A percentile compares a stretch with the other conserved stretches of the same genome.
These are phyloP conservation scores for Aphanomyces cochlioides DNA, from an alignment of 352 stramenopile species.

Conservation along the genomic window DNA sequence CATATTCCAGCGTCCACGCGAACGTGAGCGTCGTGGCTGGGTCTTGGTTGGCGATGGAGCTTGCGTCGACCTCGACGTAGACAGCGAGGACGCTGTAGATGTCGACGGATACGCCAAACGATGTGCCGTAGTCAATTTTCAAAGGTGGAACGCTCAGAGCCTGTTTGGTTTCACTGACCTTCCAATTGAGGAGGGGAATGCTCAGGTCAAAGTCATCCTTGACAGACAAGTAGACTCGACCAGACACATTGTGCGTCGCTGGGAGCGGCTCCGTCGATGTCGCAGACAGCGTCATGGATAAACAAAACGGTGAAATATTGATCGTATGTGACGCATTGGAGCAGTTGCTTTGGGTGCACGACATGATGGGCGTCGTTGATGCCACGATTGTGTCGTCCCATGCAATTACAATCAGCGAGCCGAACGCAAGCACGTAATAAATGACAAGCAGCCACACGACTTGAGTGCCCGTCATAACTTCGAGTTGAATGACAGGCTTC, in stretches of 20 bases:
- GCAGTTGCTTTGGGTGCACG: background rate
- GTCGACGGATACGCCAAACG: constrained; percentile 10
- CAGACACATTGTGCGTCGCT: background rate
- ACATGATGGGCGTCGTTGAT: background rate
- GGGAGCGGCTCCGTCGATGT: background rate
- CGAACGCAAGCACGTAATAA: constrained; percentile 23
- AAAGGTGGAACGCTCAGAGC: too few relatives aligned
- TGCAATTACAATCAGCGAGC: constrained; percentile 6
- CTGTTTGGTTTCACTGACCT: background rate
- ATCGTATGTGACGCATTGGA: background rate
- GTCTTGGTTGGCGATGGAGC: background rate
- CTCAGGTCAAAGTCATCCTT: background rate
- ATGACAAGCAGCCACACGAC: constrained; percentile 8
- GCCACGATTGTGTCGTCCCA: background rate
- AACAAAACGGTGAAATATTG: background rate
- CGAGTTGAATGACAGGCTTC: constrained; percentile 4
- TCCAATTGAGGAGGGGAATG: background rate
- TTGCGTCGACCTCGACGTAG: background rate
- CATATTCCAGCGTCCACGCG: background rate
- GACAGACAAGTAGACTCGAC: background rate
- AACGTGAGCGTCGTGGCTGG: constrained; percentile 1
- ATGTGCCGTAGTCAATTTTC: background rate
- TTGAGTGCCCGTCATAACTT: constrained; percentile 13
- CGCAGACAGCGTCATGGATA: background rate
- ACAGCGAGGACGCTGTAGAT: background rate